Base-by-base conservation (phyloP, 78 protist genomes). In the Dictyostelium purpureum region DNA sequence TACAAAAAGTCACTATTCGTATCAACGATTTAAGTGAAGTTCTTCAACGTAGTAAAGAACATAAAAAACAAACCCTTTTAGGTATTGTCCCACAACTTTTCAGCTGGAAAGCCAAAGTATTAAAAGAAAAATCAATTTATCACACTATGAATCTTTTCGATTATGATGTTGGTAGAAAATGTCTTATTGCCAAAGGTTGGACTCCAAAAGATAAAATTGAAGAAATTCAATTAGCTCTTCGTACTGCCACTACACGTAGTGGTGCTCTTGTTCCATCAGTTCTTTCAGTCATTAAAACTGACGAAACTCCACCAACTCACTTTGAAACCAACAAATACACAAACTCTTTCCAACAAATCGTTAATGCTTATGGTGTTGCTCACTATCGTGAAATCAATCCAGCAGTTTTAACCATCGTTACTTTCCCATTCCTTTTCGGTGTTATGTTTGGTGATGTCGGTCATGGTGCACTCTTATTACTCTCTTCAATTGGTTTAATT, bases 391-490 rank as follows among this genome's bases (percentile, higher is more conserved):
- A 98, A 81, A 52, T 93, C 42, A 88, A 88, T 65, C 90, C 97
- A 35, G 97, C 96, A 2, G 96, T 96, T 42, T 95, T 98, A 87
- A 79, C 99, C 57, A 71, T 98, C 76, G 91, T 99, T 73, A 97
- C 99, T 38, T 99, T 99, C 98, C 99, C 99, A 45, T 99, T 99
- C 99, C 94, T 99, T 24, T 99, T 99, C 35, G 99, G 99, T 37
- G 98, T 99, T 91, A 99, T 99, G 99, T 99, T 97, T 88, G 99
- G 99, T 35, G 99, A 99, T 77, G 33, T 98, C 0, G 99, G 99
- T 45, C 99, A 99, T 96, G 99, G 99, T 33, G 1, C 93, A 54
- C 28, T 98, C 57, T 52, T 99, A 77, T 38, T 96, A 11, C 59
- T 96, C 5, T 19, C 89, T 28, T 98, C 98, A 28, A 1, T 51